Conservation (phyloP, 2,329 filamentous ascomycete species). For the Niveomyces coronatus region DNA sequence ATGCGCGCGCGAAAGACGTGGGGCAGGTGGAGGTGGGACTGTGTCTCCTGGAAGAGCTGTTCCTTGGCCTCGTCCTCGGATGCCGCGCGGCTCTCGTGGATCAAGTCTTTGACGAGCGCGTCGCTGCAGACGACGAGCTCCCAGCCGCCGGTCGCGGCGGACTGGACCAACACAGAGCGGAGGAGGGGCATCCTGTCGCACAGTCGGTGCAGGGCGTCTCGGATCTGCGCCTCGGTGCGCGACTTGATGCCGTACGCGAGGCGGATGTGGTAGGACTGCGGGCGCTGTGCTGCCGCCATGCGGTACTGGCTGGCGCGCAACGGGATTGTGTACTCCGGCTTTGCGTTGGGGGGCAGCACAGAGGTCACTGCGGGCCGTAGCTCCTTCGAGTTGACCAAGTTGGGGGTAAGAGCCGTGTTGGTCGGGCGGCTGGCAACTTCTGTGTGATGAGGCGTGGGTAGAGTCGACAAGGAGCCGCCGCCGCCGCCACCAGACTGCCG, state of each 20-base stretch:
- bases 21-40: conserved; percentile 10
- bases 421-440: too few species aligned
- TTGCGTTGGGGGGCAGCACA: background rate
- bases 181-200: conserved; percentile 1
- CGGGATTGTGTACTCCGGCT: conserved; percentile 11
- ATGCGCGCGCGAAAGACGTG: conserved; percentile 23
- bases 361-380: background rate
- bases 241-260: conserved; percentile 20
- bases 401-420: background rate
- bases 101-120: conserved; percentile 17
- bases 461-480: too few species aligned
- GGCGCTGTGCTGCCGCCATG: conserved; percentile 20
- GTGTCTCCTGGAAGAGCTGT: conserved; percentile 12
- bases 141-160: background rate
- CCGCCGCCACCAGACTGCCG: background rate
- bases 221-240: background rate
- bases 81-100: conserved; percentile 15
- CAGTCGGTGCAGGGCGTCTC: conserved; percentile 12
- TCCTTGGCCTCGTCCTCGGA: conserved; percentile 15
- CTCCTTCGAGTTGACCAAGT: background rate
- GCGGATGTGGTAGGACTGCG: conserved; percentile 25
- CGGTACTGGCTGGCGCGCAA: conserved; percentile 21
- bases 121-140: background rate
- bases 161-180: background rate
- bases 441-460: too few species aligned